phyloP scores from a whole-genome alignment of 495 filamentous ascomycete species.

The Pyrenula massariospora region DNA sequence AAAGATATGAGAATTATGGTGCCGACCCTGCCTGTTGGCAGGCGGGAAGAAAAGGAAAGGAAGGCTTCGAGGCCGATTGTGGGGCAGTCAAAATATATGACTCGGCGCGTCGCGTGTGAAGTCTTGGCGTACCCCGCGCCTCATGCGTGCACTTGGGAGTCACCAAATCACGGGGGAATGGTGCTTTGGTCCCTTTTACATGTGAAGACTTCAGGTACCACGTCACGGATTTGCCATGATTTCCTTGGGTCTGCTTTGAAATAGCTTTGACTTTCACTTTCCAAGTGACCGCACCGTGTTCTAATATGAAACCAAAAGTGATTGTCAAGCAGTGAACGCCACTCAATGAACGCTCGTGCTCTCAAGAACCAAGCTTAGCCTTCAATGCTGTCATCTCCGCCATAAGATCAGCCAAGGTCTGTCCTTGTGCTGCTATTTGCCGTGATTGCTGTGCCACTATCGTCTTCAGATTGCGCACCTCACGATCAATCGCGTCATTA shows the following conservation, averaged over 20 bases:
- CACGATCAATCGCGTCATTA: constrained; percentile 17
- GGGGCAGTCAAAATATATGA: background rate
- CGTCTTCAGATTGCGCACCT: constrained; percentile 32
- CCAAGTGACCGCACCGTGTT: too few relatives aligned
- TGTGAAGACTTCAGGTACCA: too few relatives aligned
- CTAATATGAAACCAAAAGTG: too few relatives aligned
- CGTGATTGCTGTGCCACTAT: constrained; percentile 33
- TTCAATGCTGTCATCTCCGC: constrained; percentile 34
- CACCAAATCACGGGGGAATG: too few relatives aligned
- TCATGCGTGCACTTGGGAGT: background rate
- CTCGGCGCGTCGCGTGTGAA: background rate
- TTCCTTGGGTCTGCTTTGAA: too few relatives aligned
- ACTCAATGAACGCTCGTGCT: too few relatives aligned
- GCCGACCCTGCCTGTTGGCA: background rate
- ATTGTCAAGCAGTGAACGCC: too few relatives aligned
- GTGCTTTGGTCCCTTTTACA: too few relatives aligned
- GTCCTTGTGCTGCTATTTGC: constrained; percentile 30
- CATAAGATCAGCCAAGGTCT: constrained; percentile 30
- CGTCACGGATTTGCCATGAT: too few relatives aligned
- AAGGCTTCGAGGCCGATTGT: background rate
- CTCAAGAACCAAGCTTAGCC: constrained; percentile 15
- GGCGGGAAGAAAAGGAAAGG: background rate
- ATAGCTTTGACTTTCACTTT: too few relatives aligned
- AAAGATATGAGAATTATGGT: background rate
- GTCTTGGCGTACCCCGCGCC: background rate